phyloP scores from a whole-genome alignment of 2,329 filamentous ascomycete species.

The Botrytis porri region DNA sequence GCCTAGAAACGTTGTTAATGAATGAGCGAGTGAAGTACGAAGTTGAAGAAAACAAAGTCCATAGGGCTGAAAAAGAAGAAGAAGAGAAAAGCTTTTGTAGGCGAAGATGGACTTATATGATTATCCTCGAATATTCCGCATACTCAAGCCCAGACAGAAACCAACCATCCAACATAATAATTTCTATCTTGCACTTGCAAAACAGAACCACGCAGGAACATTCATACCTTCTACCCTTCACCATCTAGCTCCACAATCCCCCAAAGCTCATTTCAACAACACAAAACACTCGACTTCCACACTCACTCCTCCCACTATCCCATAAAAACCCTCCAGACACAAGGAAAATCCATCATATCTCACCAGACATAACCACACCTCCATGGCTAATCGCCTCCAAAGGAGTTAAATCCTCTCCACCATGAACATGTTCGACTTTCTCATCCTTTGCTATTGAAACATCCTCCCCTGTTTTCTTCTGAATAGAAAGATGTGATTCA shows the following conservation, averaged over 20 bases:
- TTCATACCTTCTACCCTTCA: background rate
- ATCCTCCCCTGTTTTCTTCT: background rate
- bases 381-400: constrained; percentile 39
- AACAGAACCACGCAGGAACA: background rate
- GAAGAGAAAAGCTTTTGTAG: background rate
- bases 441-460: background rate
- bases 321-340: background rate
- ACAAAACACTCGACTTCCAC: background rate
- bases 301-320: background rate
- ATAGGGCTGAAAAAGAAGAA: background rate
- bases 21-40: background rate
- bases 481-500: background rate
- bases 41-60: background rate
- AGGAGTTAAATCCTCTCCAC: constrained; percentile 33
- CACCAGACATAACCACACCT: constrained; percentile 28
- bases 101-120: background rate
- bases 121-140: background rate
- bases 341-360: constrained; percentile 22
- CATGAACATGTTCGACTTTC: constrained; percentile 30
- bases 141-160: background rate
- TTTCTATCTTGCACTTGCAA: background rate
- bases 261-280: background rate
- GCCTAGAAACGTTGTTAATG: constrained; percentile 38
- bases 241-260: background rate
- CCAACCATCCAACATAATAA: background rate